Conservation (phyloP, 495 filamentous ascomycete species). For the Copromyces sp. region DNA sequence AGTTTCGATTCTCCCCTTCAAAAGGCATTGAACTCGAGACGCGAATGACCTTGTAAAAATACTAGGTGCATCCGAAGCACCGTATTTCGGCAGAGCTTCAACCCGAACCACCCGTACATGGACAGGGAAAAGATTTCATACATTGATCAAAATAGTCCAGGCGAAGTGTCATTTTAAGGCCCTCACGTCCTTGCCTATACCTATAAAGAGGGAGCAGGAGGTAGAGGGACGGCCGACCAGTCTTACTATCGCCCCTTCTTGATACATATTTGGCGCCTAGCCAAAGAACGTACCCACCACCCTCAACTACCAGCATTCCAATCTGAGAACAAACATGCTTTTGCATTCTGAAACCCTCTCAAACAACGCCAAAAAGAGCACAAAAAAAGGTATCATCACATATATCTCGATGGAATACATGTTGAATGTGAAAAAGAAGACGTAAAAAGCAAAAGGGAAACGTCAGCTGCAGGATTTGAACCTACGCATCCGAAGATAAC, state of each 20-base stretch:
- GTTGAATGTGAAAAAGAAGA: background rate
- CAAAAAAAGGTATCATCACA: background rate
- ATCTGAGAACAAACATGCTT: background rate
- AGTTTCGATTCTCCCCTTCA: background rate
- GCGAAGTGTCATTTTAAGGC: background rate
- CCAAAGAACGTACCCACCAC: no score
- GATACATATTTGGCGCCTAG: no score
- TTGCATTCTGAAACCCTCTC: background rate
- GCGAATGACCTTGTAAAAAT: background rate
- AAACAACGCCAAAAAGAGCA: background rate
- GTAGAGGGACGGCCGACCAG: no score
- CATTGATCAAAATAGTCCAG: background rate
- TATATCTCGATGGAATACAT: background rate
- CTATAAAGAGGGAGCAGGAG: no score
- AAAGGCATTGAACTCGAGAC: background rate
- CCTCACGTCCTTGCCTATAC: no score
- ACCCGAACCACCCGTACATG: background rate
- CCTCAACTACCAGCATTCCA: no score
- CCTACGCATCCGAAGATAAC: constrained; percentile 22
- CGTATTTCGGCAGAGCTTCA: background rate
- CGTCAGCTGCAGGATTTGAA: constrained; percentile 21
- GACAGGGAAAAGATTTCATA: background rate
- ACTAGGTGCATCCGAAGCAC: background rate
- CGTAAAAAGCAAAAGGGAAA: background rate
- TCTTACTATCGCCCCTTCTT: no score